Conservation (phyloP, 192 early-diverging fungal genomes). For the Umbelopsis sp. region DNA sequence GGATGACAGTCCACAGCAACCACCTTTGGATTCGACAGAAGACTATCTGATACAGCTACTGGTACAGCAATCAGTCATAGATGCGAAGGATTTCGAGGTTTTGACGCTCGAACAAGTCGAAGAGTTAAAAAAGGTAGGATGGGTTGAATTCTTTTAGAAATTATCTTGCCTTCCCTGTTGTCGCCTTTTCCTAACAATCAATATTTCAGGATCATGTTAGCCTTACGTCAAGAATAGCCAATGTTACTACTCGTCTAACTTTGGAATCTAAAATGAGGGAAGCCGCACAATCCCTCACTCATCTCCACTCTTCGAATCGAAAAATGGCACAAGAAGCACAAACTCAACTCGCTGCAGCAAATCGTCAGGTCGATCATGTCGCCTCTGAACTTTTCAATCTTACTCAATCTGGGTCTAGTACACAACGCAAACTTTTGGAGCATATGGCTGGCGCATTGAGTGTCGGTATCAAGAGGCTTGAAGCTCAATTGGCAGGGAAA, state of each 20-base stretch:
- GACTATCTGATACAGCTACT: slow-evolving; percentile 51
- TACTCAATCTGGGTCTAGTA: slow-evolving; percentile 44
- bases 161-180: too few relatives aligned
- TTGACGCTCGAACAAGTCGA: slow-evolving; percentile 56
- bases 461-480: slow-evolving; percentile 45
- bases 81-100: slow-evolving; percentile 55
- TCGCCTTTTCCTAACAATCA: not conserved
- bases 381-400: slow-evolving; percentile 51
- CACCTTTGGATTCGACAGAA: slow-evolving; percentile 34
- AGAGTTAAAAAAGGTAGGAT: slow-evolving; percentile 50
- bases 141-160: not conserved
- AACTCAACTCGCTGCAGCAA: slow-evolving; percentile 52
- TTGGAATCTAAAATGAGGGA: slow-evolving; percentile 63
- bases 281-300: slow-evolving; percentile 55
- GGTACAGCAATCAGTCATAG: slow-evolving; percentile 55
- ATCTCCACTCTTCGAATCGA: slow-evolving; percentile 54
- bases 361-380: slow-evolving; percentile 55
- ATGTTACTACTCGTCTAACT: slow-evolving; percentile 46
- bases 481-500: slow-evolving; percentile 36
- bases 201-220: slow-evolving; percentile 49
- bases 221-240: slow-evolving; percentile 48
- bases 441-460: slow-evolving; percentile 57
- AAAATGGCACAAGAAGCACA: slow-evolving; percentile 50
- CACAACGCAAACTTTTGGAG: slow-evolving; percentile 49
- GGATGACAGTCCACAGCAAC: not conserved